A percentile compares a stretch with the other conserved stretches of the same genome.
phyloP scores from a whole-genome alignment of 164 flowering plant species.

The Chimonanthus salicifolius region DNA sequence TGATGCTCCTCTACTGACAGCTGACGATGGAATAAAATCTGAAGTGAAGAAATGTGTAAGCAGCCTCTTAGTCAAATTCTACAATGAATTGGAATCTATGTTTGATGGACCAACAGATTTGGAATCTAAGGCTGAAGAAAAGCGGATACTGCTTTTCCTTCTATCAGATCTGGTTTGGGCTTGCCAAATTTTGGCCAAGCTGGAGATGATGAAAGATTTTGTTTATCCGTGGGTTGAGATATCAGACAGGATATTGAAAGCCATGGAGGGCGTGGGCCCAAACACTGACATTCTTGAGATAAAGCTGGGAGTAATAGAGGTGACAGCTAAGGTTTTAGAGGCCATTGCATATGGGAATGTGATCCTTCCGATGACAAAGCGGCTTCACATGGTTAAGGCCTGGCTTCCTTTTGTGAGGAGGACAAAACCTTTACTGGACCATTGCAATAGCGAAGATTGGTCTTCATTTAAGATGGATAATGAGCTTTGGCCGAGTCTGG shows the following conservation, averaged over 20 bases:
- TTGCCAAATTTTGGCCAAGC: constrained; percentile 54
- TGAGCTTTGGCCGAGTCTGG: constrained; percentile 76
- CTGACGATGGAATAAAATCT: constrained; percentile 52
- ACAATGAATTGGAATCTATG: constrained; percentile 31
- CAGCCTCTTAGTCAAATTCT: constrained; percentile 42
- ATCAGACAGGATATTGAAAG: constrained; percentile 50
- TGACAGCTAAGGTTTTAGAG: constrained; percentile 68
- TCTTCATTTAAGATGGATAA: constrained; percentile 37
- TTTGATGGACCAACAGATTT: constrained; percentile 24
- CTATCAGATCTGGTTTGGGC: constrained; percentile 78
- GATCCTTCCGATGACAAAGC: constrained; percentile 53
- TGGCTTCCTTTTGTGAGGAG: constrained; percentile 87
- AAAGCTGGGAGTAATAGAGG: constrained; percentile 54
- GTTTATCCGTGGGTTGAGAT: constrained; percentile 58
- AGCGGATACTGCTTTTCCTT: constrained; percentile 30
- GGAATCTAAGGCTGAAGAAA: constrained; percentile 15
- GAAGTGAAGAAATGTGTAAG: constrained; percentile 45
- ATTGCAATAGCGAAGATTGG: constrained; percentile 32
- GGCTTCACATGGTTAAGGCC: constrained; percentile 56
- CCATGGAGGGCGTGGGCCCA: constrained; percentile 25
- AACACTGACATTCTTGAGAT: constrained; percentile 26
- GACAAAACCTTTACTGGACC: constrained; percentile 50
- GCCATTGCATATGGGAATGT: constrained; percentile 73
- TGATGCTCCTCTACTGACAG: constrained; percentile 64
- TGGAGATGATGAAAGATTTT: constrained; percentile 71